phyloP scores from a whole-genome alignment of 106 monocot species.

The Dendrobium officinale region DNA sequence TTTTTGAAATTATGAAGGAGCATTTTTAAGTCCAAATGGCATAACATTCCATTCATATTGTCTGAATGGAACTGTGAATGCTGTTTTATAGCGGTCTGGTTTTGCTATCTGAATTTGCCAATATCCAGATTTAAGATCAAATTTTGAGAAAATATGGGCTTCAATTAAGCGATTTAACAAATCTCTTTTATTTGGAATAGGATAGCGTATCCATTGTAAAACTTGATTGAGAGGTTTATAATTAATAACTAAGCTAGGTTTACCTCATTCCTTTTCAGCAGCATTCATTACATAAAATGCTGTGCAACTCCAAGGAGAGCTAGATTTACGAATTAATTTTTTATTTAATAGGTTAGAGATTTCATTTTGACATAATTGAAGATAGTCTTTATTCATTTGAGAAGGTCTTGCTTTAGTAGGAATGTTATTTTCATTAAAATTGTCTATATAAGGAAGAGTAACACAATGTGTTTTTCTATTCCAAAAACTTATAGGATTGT shows the following conservation, averaged over 20 bases:
- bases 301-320: neutral
- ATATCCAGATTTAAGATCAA: neutral
- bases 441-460: too few relatives aligned
- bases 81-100: neutral
- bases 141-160: neutral
- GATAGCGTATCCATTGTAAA: neutral
- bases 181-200: neutral
- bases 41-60: neutral
- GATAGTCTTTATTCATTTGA: neutral
- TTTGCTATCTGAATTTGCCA: neutral
- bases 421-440: too few relatives aligned
- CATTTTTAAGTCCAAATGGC: neutral
- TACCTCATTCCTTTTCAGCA: neutral
- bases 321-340: neutral
- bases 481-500: too few relatives aligned
- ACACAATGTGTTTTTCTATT: too few relatives aligned
- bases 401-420: too few relatives aligned
- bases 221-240: neutral
- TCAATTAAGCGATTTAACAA: neutral
- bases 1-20: neutral
- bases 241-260: neutral
- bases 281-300: neutral
- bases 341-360: neutral
- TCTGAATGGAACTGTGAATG: neutral
- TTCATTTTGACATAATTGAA: neutral